A percentile compares a stretch with the other conserved stretches of the same genome.
These are phyloP conservation scores for Ceratocystis destructans DNA, from an alignment of 2,329 filamentous ascomycete species.

Conservation along the genomic window DNA sequence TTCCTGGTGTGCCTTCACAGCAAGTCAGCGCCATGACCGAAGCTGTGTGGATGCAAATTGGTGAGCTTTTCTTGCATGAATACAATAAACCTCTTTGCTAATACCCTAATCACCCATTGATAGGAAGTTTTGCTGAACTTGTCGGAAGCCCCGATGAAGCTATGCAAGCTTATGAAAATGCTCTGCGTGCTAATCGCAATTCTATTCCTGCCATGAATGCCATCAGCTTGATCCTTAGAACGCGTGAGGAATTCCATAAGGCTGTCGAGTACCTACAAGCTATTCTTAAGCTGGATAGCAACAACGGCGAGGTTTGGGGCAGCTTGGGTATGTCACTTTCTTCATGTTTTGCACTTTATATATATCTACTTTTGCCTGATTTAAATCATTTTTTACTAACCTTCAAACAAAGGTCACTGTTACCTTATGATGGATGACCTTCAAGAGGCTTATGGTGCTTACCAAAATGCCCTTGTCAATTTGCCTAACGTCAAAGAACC, in stretches of 20 bases:
- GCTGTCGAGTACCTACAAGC: conserved; percentile 86
- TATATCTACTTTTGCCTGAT: conserved; percentile 30
- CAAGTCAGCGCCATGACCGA: conserved; percentile 72
- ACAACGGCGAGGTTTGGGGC: conserved; percentile 92
- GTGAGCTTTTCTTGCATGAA: conserved; percentile 39
- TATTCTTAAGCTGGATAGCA: conserved; percentile 76
- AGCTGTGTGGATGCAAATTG: conserved; percentile 80
- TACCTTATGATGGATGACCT: conserved; percentile 98
- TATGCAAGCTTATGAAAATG: conserved; percentile 79
- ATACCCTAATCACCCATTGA: background rate
- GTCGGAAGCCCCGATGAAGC: conserved; percentile 82
- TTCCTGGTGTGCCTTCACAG: conserved; percentile 43
- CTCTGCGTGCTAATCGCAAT: conserved; percentile 72
- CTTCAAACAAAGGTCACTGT: conserved; percentile 61
- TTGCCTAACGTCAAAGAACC: conserved; percentile 74
- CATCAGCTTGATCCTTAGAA: conserved; percentile 80
- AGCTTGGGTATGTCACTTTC: conserved; percentile 57
- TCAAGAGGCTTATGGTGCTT: conserved; percentile 91
- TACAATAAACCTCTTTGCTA: background rate
- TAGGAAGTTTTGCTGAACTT: conserved; percentile 74
- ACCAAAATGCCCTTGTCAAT: conserved; percentile 90
- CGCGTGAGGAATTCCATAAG: conserved; percentile 84
- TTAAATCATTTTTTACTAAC: background rate
- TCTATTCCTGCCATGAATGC: conserved; percentile 88
- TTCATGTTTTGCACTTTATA: conserved; percentile 27